Evolutionary conservation across 176 grass and related monocot genomes (phyloP).

Genomic region (Zoysia japonica): DNA sequence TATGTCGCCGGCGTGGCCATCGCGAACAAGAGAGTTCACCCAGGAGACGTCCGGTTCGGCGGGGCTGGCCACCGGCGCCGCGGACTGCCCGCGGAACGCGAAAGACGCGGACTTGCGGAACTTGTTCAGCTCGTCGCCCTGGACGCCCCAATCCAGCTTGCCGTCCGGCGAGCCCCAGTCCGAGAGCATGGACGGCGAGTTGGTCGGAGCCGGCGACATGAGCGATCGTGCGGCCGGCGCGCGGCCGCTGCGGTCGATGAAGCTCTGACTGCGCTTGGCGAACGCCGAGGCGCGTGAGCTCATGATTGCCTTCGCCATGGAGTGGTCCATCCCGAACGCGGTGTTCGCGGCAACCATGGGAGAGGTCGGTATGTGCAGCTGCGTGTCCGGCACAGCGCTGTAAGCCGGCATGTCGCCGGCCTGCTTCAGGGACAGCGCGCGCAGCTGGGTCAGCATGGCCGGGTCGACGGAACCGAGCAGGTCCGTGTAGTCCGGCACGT

Average conservation of each 20-base stretch:
- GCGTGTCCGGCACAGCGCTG: conserved; percentile 45
- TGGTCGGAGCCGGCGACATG: conserved; percentile 54
- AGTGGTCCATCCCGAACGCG: conserved; percentile 66
- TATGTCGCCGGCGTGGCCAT: conserved; percentile 66
- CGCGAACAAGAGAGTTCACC: conserved; percentile 81
- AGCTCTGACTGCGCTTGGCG: conserved; percentile 96
- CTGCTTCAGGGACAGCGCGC: conserved; percentile 65
- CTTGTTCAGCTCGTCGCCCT: conserved; percentile 96
- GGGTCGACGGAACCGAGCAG: conserved; percentile 60
- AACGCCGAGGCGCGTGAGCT: conserved; percentile 78
- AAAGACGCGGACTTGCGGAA: conserved; percentile 91
- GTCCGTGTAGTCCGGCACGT: conserved; percentile 59
- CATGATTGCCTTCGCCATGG: conserved; percentile 88
- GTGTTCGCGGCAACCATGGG: conserved; percentile 53
- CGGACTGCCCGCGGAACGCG: conserved; percentile 53
- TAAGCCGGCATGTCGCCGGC: conserved; percentile 52
- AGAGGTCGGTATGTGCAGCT: conserved; percentile 61
- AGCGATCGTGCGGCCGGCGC: conserved; percentile 41
- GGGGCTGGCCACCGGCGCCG: conserved; percentile 3
- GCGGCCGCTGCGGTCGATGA: conserved; percentile 68
- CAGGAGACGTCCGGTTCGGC: conserved; percentile 60
- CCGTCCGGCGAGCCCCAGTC: conserved; percentile 90
- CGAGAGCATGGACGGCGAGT: conserved; percentile 52
- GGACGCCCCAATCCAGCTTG: conserved; percentile 88
- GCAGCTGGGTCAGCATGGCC: conserved; percentile 65